A percentile compares a stretch with the other conserved stretches of the same genome.
phyloP scores from a whole-genome alignment of 2,329 filamentous ascomycete species.

The Xylaria sp. region DNA sequence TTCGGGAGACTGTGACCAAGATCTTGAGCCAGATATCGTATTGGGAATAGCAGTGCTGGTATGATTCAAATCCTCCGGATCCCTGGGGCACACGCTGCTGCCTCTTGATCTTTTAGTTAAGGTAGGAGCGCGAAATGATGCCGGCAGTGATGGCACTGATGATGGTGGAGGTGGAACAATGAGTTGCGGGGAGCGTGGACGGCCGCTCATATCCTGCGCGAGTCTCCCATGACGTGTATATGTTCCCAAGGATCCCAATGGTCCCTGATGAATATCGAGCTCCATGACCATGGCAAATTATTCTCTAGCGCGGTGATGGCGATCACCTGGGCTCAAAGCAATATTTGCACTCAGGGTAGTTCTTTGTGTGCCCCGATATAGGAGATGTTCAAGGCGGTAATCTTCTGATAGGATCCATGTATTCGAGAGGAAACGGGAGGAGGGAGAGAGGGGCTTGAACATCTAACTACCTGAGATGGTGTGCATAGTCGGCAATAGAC shows the following conservation, averaged over 20 bases:
- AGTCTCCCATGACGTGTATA: conserved; percentile 23
- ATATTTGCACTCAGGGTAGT: background rate
- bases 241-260: conserved; percentile 30
- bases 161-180: conserved; percentile 18
- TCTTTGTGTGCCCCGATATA: background rate
- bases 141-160: conserved; percentile 22
- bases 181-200: conserved; percentile 24
- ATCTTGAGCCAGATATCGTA: background rate
- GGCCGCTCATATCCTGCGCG: conserved; percentile 26
- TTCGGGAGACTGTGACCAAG: background rate
- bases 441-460: background rate
- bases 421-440: background rate
- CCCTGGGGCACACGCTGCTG: background rate
- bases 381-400: conserved; percentile 9
- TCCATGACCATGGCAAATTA: conserved; percentile 27
- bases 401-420: conserved; percentile 21
- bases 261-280: conserved; percentile 31
- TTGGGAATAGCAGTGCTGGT: background rate
- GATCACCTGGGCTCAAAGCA: conserved; percentile 4
- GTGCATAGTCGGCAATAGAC: conserved; percentile 17
- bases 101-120: conserved; percentile 14
- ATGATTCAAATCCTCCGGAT: background rate
- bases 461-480: conserved; percentile 3
- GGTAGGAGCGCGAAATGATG: conserved; percentile 12
- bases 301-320: background rate